Percentiles rank a stretch among this genome's conserved stretches.
These are phyloP conservation scores for Evansstolkia leycettana DNA, from an alignment of 495 filamentous ascomycete species.

Conservation along the genomic window DNA sequence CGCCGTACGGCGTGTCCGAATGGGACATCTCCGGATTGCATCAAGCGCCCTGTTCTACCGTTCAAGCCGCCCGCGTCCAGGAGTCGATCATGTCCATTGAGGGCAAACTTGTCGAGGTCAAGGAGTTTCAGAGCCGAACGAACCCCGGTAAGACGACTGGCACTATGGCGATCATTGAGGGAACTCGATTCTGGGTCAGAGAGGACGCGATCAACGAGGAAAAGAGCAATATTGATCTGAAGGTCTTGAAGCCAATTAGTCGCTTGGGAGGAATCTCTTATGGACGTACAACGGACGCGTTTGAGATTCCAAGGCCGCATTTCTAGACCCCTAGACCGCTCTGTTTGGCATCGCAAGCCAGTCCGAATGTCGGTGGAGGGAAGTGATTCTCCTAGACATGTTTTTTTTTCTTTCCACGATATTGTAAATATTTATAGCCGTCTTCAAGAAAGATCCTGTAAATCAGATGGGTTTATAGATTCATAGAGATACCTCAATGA, in stretches of 20 bases:
- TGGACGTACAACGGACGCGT: slow-evolving; percentile 50
- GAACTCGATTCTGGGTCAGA: slow-evolving; percentile 74
- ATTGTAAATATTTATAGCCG: too few relatives aligned
- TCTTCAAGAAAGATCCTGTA: too few relatives aligned
- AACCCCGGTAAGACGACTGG: slow-evolving; percentile 61
- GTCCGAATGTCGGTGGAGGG: too few relatives aligned
- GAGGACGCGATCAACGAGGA: slow-evolving; percentile 81
- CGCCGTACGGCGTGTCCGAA: slow-evolving; percentile 67
- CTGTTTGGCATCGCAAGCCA: too few relatives aligned
- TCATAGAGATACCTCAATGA: too few relatives aligned
- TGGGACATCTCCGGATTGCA: slow-evolving; percentile 73
- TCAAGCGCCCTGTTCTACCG: slow-evolving; percentile 51
- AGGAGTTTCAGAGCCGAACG: slow-evolving; percentile 61
- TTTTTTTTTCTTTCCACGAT: too few relatives aligned
- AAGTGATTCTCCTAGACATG: too few relatives aligned
- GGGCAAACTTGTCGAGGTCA: slow-evolving; percentile 56
- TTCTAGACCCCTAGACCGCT: slow-evolving; percentile 1
- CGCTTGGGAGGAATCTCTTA: slow-evolving; percentile 81
- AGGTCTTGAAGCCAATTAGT: slow-evolving; percentile 58
- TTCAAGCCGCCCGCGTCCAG: slow-evolving; percentile 59
- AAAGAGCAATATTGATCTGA: slow-evolving; percentile 56
- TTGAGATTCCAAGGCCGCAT: slow-evolving; percentile 63
- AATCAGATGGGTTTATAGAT: too few relatives aligned
- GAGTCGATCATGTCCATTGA: slow-evolving; percentile 79
- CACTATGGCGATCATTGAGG: slow-evolving; percentile 70